Base-by-base conservation (phyloP, 306 rosid genomes). In the Gastrolobium villosum region DNA sequence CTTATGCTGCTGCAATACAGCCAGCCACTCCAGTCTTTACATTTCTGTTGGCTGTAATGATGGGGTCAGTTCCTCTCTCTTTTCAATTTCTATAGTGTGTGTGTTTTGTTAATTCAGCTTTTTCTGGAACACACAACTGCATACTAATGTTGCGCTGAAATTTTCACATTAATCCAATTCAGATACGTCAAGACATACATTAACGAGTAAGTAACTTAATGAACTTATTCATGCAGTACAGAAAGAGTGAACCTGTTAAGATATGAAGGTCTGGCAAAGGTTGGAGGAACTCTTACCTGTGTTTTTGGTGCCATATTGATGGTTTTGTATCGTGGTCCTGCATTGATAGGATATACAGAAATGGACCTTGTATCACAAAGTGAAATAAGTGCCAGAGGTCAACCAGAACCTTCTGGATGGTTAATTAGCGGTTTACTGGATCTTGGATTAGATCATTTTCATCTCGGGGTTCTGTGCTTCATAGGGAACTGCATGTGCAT, bases 381-480 rank as follows among this genome's bases (percentile, higher is more conserved):
- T 61, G 98, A 92, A 87, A 89, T 90, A 84, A 91, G 86, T 82
- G 99, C 92, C 20, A 89, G 77, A 85, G 91, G 98, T 74, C 99
- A 95, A 85, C 99, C 97, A 20, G 99, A 95, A 86, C 97, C 97
- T 57, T 75, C 84, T 76, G 97, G 97, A 84, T 92, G 96, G 99
- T 81, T 95, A 55, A 75, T 90, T 84, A 66, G 91, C 28, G 80
- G 87, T 83, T 89, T 92, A 72, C 72, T 70, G 82, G 89, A 87
- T 66, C 85, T 84, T 66, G 99, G 99, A 57, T 59, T 95, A 2
- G 96, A 92, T 73, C 82, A 95, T 79, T 95, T 95, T 82, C 99
- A 92, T 84, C 76, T 95, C 6, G 99, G 99, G 66, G 98, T 92
- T 46, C 45, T 95, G 61, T 95, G 97, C 90, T 87, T 95, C 79